Evolutionary conservation across 768 basidiomycete species (phyloP).

Genomic region (Xerocomellus intermedius): DNA sequence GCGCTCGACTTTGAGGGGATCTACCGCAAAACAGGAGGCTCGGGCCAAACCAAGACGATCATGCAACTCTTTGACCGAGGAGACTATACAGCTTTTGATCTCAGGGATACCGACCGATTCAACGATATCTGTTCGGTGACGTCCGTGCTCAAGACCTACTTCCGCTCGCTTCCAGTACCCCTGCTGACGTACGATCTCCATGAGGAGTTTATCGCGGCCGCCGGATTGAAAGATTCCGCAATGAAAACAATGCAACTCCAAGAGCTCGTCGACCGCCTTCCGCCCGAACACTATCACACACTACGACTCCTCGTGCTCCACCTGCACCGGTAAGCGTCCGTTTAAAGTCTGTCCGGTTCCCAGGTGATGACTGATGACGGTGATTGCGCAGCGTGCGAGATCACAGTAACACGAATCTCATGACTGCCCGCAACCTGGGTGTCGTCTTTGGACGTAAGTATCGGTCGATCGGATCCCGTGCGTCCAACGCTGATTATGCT

Average conservation of each 20-base stretch:
- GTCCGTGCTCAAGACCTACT: slow-evolving; percentile 94
- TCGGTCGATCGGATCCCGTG: background rate
- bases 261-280: slow-evolving; percentile 73
- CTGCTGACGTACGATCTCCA: slow-evolving; percentile 89
- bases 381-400: slow-evolving; percentile 50
- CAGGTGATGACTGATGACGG: background rate
- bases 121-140: slow-evolving; percentile 98
- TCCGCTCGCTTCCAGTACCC: slow-evolving; percentile 89
- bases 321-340: slow-evolving; percentile 63
- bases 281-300: slow-evolving; percentile 86
- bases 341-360: background rate
- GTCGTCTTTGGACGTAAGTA: slow-evolving; percentile 97
- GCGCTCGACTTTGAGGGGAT: slow-evolving; percentile 97
- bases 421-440: slow-evolving; percentile 93
- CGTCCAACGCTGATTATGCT: background rate
- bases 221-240: slow-evolving; percentile 61
- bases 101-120: slow-evolving; percentile 83
- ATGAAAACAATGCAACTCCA: slow-evolving; percentile 60
- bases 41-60: slow-evolving; percentile 88
- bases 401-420: slow-evolving; percentile 73
- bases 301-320: slow-evolving; percentile 82
- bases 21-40: slow-evolving; percentile 96
- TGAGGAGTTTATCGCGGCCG: slow-evolving; percentile 81
- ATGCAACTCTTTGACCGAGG: slow-evolving; percentile 94
- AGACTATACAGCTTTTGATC: slow-evolving; percentile 85